Conservation (phyloP, 73 alveolate genomes). For the Paramecium biaurelia region DNA sequence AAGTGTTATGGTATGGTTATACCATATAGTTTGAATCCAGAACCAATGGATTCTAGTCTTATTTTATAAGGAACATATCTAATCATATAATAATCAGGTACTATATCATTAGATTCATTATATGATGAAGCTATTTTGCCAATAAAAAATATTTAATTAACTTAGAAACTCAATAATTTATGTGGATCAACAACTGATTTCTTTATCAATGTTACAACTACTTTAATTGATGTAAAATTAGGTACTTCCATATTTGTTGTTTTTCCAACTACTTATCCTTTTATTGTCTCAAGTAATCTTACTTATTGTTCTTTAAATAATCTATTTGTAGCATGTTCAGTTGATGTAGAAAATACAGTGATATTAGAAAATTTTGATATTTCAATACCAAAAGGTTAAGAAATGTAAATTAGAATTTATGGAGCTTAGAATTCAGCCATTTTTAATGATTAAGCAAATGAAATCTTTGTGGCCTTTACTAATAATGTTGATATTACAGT, state of each 20-base stretch:
- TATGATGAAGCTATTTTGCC: background rate
- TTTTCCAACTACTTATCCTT: conserved; percentile 24
- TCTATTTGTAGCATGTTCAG: conserved; percentile 11
- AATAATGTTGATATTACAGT: background rate
- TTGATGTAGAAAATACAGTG: background rate
- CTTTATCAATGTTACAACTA: background rate
- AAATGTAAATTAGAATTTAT: background rate
- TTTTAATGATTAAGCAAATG: background rate
- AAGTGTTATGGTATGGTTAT: conserved; percentile 16
- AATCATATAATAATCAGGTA: background rate
- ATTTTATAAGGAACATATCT: background rate
- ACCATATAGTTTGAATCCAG: conserved; percentile 6
- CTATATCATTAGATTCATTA: background rate
- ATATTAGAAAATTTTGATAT: conserved; percentile 28
- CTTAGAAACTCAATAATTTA: background rate
- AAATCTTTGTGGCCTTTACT: conserved; percentile 5
- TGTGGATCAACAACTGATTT: background rate
- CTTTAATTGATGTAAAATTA: background rate
- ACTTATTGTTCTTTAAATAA: conserved; percentile 23
- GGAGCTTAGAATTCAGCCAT: conserved; percentile 19
- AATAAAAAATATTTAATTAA: background rate
- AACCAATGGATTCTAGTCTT: background rate
- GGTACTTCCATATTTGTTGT: conserved; percentile 25
- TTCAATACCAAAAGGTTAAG: background rate
- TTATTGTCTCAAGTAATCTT: background rate